A percentile compares a stretch with the other conserved stretches of the same genome.
phyloP scores from a whole-genome alignment of 495 filamentous ascomycete genomes.

The Penicillium alfredii region DNA sequence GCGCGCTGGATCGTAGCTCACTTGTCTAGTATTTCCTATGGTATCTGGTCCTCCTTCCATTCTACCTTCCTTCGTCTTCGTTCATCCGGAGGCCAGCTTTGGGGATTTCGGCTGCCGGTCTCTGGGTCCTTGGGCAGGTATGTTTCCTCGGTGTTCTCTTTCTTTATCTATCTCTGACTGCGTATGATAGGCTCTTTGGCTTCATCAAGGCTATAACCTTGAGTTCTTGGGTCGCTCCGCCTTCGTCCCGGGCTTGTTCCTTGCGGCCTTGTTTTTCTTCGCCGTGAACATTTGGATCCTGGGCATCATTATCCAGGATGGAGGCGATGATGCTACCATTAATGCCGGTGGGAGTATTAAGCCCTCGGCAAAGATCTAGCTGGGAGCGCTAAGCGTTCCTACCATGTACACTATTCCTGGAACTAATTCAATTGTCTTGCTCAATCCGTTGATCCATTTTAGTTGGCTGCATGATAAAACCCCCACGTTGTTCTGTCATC shows the following conservation, averaged over 20 bases:
- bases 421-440: too few species aligned
- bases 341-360: too few species aligned
- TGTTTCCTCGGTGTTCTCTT: slow-evolving; percentile 1
- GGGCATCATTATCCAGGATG: slow-evolving; percentile 69
- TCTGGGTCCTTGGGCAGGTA: slow-evolving; percentile 72
- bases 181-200: slow-evolving; percentile 60
- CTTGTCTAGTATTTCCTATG: slow-evolving; percentile 82
- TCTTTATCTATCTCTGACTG: neutral
- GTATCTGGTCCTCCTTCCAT: slow-evolving; percentile 89
- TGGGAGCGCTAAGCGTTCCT: too few species aligned
- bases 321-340: slow-evolving; percentile 37
- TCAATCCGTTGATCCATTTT: too few species aligned
- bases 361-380: too few species aligned
- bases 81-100: slow-evolving; percentile 52
- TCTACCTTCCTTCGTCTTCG: slow-evolving; percentile 78
- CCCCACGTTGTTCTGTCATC: too few species aligned
- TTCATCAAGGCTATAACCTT: slow-evolving; percentile 80
- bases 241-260: slow-evolving; percentile 79
- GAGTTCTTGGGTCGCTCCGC: slow-evolving; percentile 85
- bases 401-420: too few species aligned
- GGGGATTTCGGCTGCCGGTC: slow-evolving; percentile 54
- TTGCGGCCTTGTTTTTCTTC: slow-evolving; percentile 72
- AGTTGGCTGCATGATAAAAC: too few species aligned
- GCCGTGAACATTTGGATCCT: slow-evolving; percentile 81
- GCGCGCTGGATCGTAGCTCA: slow-evolving; percentile 1